phyloP scores from a whole-genome alignment of 2,329 filamentous ascomycete species.

The Lasiodiplodia theobromae region DNA sequence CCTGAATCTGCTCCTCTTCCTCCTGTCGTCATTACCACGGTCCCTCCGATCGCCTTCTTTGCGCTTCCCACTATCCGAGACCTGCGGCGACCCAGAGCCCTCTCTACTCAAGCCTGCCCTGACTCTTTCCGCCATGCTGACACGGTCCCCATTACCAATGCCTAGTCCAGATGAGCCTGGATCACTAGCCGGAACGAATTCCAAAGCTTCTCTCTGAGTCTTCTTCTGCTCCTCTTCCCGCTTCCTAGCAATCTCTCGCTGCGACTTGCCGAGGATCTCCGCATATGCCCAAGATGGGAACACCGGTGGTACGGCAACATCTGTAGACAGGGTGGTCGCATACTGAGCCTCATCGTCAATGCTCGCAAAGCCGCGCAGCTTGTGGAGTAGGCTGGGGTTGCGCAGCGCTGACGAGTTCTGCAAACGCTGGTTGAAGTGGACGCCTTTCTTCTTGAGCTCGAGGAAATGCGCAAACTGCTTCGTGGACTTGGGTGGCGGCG shows the following conservation, averaged over 20 bases:
- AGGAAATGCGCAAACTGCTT: slow-evolving; percentile 78
- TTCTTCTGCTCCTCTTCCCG: slow-evolving; percentile 43
- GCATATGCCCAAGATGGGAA: slow-evolving; percentile 54
- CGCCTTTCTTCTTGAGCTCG: slow-evolving; percentile 75
- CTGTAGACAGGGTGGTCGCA: slow-evolving; percentile 60
- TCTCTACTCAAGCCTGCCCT: slow-evolving; percentile 27
- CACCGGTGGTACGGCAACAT: slow-evolving; percentile 47
- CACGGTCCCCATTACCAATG: slow-evolving; percentile 13
- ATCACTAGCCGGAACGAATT: slow-evolving; percentile 44
- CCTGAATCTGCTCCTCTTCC: slow-evolving; percentile 34
- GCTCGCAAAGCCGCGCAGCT: slow-evolving; percentile 73
- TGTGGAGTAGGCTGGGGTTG: slow-evolving; percentile 76
- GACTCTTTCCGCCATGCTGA: slow-evolving; percentile 25
- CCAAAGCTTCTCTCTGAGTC: slow-evolving; percentile 40
- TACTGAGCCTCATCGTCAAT: slow-evolving; percentile 68
- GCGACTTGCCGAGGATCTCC: slow-evolving; percentile 50
- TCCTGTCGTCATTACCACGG: slow-evolving; percentile 33
- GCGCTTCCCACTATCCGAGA: slow-evolving; percentile 37
- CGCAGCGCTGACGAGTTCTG: slow-evolving; percentile 70
- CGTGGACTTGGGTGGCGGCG: slow-evolving; percentile 56
- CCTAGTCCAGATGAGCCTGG: slow-evolving; percentile 33
- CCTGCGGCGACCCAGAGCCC: slow-evolving; percentile 29
- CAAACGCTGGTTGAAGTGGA: slow-evolving; percentile 80
- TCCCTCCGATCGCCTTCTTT: slow-evolving; percentile 43
- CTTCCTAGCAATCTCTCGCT: slow-evolving; percentile 46